phyloP scores from a whole-genome alignment of 768 basidiomycete species.

The Lentinus tigrinus region DNA sequence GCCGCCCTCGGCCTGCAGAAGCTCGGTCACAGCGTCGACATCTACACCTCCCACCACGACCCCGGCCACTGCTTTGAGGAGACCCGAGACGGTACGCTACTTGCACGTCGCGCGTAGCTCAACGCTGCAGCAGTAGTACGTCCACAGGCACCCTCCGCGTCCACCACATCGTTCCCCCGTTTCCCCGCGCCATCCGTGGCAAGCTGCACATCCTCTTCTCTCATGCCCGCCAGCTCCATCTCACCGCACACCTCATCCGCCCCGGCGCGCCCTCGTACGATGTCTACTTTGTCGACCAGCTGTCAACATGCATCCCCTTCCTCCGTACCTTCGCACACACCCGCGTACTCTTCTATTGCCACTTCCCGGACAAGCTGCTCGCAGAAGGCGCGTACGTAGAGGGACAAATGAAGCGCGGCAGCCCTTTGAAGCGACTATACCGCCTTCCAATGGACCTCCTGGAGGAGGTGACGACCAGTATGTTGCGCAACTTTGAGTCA shows the following conservation, averaged over 20 bases:
- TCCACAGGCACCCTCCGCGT: conserved; percentile 74
- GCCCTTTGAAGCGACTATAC: conserved; percentile 73
- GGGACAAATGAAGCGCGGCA: conserved; percentile 40
- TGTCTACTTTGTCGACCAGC: conserved; percentile 92
- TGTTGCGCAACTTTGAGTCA: conserved; percentile 24
- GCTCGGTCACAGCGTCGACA: conserved; percentile 79
- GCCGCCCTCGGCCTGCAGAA: conserved; percentile 87
- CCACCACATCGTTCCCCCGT: conserved; percentile 65
- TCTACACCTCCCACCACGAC: conserved; percentile 95
- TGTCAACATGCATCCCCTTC: conserved; percentile 88
- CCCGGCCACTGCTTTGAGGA: conserved; percentile 88
- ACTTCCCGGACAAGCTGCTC: conserved; percentile 95
- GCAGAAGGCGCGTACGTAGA: conserved; percentile 67
- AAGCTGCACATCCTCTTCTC: conserved; percentile 89
- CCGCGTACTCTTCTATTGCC: conserved; percentile 96
- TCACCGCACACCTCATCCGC: conserved; percentile 63
- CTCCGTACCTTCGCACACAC: conserved; percentile 63
- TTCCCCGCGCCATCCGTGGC: conserved; percentile 78
- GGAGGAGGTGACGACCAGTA: conserved; percentile 89
- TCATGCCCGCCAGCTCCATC: conserved; percentile 84
- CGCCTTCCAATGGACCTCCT: conserved; percentile 86
- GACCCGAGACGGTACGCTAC: conserved; percentile 74
- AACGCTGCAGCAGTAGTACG: neutral
- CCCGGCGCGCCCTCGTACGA: conserved; percentile 58
- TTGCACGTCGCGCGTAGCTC: neutral